Evolutionary conservation across 306 rosid species (phyloP).

Genomic region (Carpinus viminea): DNA sequence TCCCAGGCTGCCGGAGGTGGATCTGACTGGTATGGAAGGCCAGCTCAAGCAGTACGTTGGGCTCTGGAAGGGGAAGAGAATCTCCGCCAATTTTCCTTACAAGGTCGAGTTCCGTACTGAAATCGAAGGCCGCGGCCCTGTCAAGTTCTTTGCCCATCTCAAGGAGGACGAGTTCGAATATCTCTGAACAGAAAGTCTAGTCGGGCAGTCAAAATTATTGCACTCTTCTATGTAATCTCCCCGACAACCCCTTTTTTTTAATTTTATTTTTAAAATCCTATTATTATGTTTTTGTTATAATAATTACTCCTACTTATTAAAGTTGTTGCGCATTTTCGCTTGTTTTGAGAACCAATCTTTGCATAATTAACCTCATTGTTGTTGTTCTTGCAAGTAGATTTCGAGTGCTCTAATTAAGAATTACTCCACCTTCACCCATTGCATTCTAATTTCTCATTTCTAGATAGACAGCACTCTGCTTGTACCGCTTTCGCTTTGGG

Average conservation of each 20-base stretch:
- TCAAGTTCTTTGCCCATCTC: conserved; percentile 88
- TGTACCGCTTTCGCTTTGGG: background rate
- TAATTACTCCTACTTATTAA: background rate
- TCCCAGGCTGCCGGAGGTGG: conserved; percentile 68
- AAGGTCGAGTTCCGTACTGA: conserved; percentile 71
- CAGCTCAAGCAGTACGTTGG: conserved; percentile 75
- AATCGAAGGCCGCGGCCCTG: conserved; percentile 70
- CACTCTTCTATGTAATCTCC: background rate
- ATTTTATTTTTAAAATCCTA: background rate
- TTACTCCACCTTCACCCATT: background rate
- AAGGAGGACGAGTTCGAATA: conserved; percentile 87
- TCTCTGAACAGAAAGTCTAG: conserved; percentile 10
- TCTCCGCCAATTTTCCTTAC: conserved; percentile 86
- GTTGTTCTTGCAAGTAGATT: background rate
- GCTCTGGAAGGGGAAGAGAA: conserved; percentile 82
- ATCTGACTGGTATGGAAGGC: conserved; percentile 77
- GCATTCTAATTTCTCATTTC: background rate
- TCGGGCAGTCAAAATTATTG: too few species aligned
- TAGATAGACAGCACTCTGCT: background rate
- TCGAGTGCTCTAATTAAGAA: background rate
- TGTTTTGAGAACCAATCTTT: background rate
- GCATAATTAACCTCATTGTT: background rate
- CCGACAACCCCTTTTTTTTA: background rate
- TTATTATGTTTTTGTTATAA: background rate
- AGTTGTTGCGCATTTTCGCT: background rate